Conservation (phyloP, 2,329 filamentous ascomycete species). For the Diaporthe australafricana region DNA sequence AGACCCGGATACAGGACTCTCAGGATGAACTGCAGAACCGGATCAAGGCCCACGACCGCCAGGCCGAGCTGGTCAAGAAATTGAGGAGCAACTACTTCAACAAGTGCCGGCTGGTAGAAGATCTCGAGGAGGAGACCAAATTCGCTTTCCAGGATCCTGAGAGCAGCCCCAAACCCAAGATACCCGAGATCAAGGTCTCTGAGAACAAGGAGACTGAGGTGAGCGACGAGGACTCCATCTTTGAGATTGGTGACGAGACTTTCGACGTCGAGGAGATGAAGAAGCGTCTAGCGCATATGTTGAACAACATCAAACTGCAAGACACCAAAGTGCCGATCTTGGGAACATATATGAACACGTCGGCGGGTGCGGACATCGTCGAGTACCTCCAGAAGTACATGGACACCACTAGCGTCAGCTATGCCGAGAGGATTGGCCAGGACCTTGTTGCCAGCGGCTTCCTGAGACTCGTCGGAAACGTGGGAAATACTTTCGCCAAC, state of each 20-base stretch:
- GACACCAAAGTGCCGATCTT: slow-evolving; percentile 97
- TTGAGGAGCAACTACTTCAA: slow-evolving; percentile 97
- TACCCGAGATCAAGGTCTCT: slow-evolving; percentile 90
- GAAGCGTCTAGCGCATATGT: slow-evolving; percentile 87
- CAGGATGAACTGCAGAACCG: slow-evolving; percentile 93
- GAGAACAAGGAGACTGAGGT: slow-evolving; percentile 69
- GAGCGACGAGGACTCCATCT: slow-evolving; percentile 82
- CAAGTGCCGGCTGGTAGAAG: slow-evolving; percentile 95
- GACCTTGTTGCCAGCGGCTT: slow-evolving; percentile 90
- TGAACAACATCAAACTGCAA: slow-evolving; percentile 86
- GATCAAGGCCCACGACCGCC: slow-evolving; percentile 93
- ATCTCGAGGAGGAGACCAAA: slow-evolving; percentile 98
- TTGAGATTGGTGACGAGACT: slow-evolving; percentile 90
- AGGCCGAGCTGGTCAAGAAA: slow-evolving; percentile 91
- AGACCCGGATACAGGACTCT: slow-evolving; percentile 88
- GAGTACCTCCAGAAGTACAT: slow-evolving; percentile 94
- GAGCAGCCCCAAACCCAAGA: slow-evolving; percentile 72
- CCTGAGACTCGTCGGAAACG: slow-evolving; percentile 89
- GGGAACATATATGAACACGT: slow-evolving; percentile 94
- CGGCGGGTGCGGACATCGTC: slow-evolving; percentile 90
- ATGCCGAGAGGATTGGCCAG: slow-evolving; percentile 94
- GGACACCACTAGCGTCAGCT: slow-evolving; percentile 84
- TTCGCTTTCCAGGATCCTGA: slow-evolving; percentile 93
- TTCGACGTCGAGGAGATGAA: slow-evolving; percentile 90
- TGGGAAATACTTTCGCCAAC: slow-evolving; percentile 95